These are phyloP conservation scores for Eimeria maxima DNA, from an alignment of 169 alveolate genomes.

Conservation along the genomic window DNA sequence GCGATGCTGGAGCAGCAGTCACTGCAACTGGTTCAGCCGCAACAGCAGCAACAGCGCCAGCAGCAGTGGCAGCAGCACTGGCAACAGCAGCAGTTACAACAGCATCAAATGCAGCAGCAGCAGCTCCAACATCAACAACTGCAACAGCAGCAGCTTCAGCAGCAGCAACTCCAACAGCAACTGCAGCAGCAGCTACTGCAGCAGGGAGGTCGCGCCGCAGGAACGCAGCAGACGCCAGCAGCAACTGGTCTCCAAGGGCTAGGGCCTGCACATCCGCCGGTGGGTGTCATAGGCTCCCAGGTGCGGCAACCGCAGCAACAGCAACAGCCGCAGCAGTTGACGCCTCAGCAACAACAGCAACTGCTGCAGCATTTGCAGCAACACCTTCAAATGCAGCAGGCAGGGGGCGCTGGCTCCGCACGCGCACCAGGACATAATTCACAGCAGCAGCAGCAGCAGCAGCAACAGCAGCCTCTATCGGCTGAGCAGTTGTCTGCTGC, in stretches of 20 bases:
- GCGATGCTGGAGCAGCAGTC: slow-evolving; percentile 73
- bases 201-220: slow-evolving; percentile 60
- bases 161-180: slow-evolving; percentile 57
- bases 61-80: slow-evolving; percentile 29
- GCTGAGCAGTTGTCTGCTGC: slow-evolving; percentile 74
- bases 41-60: slow-evolving; percentile 58
- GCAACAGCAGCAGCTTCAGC: slow-evolving; percentile 54
- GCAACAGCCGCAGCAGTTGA: slow-evolving; percentile 31
- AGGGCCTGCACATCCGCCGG: slow-evolving; percentile 42
- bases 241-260: slow-evolving; percentile 58
- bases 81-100: slow-evolving; percentile 24
- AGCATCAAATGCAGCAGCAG: slow-evolving; percentile 28
- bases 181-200: slow-evolving; percentile 53
- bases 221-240: slow-evolving; percentile 15
- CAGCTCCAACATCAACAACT: slow-evolving; percentile 24
- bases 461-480: slow-evolving; percentile 38
- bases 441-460: slow-evolving; percentile 65
- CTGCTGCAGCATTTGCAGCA: slow-evolving; percentile 68
- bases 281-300: slow-evolving; percentile 51
- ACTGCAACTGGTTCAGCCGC: slow-evolving; percentile 39
- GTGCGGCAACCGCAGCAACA: slow-evolving; percentile 79
- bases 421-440: slow-evolving; percentile 51
- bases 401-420: slow-evolving; percentile 16
- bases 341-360: slow-evolving; percentile 57
- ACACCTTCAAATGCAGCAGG: slow-evolving; percentile 57